Evolutionary conservation across 805 yeast species (phyloP), one percentile per base, ranked within the genome.

Genomic region (Candida caryicola): DNA sequence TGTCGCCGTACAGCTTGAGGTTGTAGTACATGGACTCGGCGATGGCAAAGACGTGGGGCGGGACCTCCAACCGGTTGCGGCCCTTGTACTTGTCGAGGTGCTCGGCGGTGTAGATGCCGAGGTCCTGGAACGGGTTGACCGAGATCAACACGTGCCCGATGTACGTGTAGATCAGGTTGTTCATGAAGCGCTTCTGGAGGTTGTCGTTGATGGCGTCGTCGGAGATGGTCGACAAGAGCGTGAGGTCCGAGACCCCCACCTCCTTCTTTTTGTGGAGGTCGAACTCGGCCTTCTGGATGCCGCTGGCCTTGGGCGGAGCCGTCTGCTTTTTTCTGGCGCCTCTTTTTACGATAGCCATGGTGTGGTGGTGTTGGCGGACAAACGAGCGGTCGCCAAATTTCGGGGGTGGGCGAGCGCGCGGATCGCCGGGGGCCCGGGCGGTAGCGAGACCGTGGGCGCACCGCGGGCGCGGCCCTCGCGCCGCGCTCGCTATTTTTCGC

Each of bases 41-140:
- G 54, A 93, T 89, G 37, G 98, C 96, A 64, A 83, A 93, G 21
- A 93, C 99, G 64, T 93, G 99, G 3, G 99, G 99, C 13, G 98
- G 95, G 19, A 85, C 96, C 65, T 93, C 99, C 42, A 93, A 71
- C 53, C 99, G 74, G 62, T 93, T 93, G 61, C 90, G 89, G 45
- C 96, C 96, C 60, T 81, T 80, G 57, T 93, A 93, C 14, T 83
- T 71, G 41, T 78, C 77, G 47, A 91, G 69, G 2, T 81, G 81
- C 16, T 79, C 82, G 34, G 79, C 85, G 5, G 97, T 88, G 64
- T 93, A 93, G 36, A 93, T 93, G 2, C 99, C 99, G 55, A 93
- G 70, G 60, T 93, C 99, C 47, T 89, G 80, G 68, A 93, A 93
- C 2, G 99, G 99, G 55, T 93, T 93, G 34, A 93, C 96, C 4